Base-by-base conservation (phyloP, 2,329 filamentous ascomycete species). In the Phialocephala subalpina region DNA sequence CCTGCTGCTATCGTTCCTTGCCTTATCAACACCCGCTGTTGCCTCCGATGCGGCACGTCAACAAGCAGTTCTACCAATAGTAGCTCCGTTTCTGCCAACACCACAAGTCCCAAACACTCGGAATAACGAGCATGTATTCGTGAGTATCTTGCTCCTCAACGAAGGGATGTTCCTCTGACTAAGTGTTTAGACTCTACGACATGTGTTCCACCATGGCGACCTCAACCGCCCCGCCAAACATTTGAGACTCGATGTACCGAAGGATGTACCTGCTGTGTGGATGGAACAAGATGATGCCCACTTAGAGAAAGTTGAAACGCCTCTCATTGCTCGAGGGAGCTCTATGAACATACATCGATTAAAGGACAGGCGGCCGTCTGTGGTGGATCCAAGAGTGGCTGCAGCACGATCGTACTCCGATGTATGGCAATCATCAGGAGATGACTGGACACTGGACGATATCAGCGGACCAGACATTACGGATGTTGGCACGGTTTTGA, bases 171-270 rank as follows among this genome's bases (percentile, higher is more conserved):
- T 49, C 42, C 57, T 47, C 71, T 74, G 55, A 73, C 63, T 25
- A 16, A 27, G 35, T 58, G 36, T 63, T 40, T 47, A 85, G 81
- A 89, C 85, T 7, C 86, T 99, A 64, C 90, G 93, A 73, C 95
- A 99, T 79, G 90, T 98, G 74, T 96, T 93, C 80, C 94, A 97
- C 77, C 94, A 97, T 80, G 95, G 95, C 65, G 92, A 93, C 47
- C 87, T 95, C 78, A 82, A 86, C 72, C 87, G 97, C 72, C 94
- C 94, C 2, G 80, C 84, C 5, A 86, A 97, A 18, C 93, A 97
- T 78, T 86, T 90, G 65, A 90, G 88, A 72, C 84, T 91, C 67
- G 93, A 98, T 77, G 82, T 97, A 36, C 68, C 77, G 11, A 82
- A 88, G 53, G 85, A 69, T 12, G 67, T 65, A 22, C 70, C 89